A percentile compares a stretch with the other conserved stretches of the same genome.
Evolutionary conservation across 805 yeast species (phyloP).

Genomic region (Tetrapisispora iriomotensis): DNA sequence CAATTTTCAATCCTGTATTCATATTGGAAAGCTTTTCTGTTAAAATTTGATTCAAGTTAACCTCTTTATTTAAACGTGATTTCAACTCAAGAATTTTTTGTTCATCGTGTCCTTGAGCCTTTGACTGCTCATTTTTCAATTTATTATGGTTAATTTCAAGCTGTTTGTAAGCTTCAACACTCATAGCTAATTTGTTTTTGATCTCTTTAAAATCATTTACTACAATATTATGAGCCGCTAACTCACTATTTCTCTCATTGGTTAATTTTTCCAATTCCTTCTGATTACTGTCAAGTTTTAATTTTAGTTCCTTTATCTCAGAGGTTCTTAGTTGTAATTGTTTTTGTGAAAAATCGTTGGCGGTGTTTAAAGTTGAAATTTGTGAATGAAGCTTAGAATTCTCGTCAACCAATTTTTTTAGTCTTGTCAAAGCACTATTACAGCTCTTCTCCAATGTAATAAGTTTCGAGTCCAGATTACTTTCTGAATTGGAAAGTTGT

Average conservation of each 20-base stretch:
- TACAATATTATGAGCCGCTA: too few species aligned
- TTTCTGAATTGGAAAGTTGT: conserved; percentile 24
- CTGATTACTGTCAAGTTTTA: conserved; percentile 20
- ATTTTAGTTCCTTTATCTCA: conserved; percentile 27
- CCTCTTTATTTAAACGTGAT: conserved; percentile 26
- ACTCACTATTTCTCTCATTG: conserved; percentile 25
- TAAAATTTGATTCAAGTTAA: conserved; percentile 22
- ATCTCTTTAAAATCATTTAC: conserved; percentile 21
- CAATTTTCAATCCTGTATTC: conserved; percentile 5
- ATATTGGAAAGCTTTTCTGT: conserved; percentile 19
- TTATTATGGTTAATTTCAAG: too few species aligned
- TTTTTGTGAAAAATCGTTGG: conserved; percentile 29
- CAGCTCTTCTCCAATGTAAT: conserved; percentile 27
- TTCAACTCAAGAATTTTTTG: conserved; percentile 33
- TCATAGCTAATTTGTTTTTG: conserved; percentile 25
- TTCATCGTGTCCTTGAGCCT: conserved; percentile 30
- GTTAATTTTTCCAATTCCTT: conserved; percentile 21
- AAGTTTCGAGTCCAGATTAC: conserved; percentile 31
- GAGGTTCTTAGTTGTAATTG: conserved; percentile 30
- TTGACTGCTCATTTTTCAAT: conserved; percentile 24
- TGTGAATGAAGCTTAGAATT: conserved; percentile 35
- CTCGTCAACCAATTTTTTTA: conserved; percentile 34
- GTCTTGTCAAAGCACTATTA: conserved; percentile 28
- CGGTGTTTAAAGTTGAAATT: conserved; percentile 30
- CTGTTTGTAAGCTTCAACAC: too few species aligned